These are phyloP conservation scores for Elsinoe fawcettii DNA, from an alignment of 2,329 filamentous ascomycete genomes.

Conservation along the genomic window DNA sequence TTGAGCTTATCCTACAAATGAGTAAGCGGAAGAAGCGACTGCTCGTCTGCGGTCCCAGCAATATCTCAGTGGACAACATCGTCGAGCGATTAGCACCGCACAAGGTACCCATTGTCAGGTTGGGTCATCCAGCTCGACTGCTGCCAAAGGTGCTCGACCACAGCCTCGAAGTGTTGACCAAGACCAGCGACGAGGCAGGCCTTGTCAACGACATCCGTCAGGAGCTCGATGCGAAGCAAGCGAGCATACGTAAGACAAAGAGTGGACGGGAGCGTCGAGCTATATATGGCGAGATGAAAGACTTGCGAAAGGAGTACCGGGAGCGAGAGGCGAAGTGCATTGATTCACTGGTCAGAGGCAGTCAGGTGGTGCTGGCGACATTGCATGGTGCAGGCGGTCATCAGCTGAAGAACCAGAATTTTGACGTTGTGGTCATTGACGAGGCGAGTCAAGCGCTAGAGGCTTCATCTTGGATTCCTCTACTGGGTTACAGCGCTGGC, in stretches of 20 bases:
- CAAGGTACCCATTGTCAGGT: conserved; percentile 76
- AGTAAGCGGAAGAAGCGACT: conserved; percentile 65
- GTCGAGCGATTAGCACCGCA: conserved; percentile 82
- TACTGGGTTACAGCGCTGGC: conserved; percentile 59
- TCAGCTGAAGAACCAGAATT: conserved; percentile 69
- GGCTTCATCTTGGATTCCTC: conserved; percentile 91
- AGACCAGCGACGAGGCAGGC: conserved; percentile 78
- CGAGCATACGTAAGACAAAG: conserved; percentile 77
- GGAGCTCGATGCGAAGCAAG: conserved; percentile 89
- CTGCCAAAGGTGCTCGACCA: conserved; percentile 81
- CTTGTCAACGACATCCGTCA: conserved; percentile 84
- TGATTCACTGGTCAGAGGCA: conserved; percentile 61
- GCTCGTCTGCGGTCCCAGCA: conserved; percentile 92
- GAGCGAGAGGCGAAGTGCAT: conserved; percentile 79
- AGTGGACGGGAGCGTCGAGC: conserved; percentile 69
- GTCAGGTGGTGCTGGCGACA: conserved; percentile 84
- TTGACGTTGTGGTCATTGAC: conserved; percentile 92
- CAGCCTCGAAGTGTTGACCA: conserved; percentile 83
- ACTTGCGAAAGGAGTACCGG: conserved; percentile 79
- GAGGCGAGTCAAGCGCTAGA: conserved; percentile 94
- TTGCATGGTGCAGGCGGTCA: conserved; percentile 84
- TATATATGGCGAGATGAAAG: conserved; percentile 79
- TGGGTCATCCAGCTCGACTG: conserved; percentile 87
- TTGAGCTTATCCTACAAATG: conserved; percentile 90
- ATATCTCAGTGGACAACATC: conserved; percentile 97